Percentiles rank a stretch among this genome's conserved stretches.
These are phyloP conservation scores for Boletus edulis DNA, from an alignment of 768 basidiomycete species.

Conservation along the genomic window DNA sequence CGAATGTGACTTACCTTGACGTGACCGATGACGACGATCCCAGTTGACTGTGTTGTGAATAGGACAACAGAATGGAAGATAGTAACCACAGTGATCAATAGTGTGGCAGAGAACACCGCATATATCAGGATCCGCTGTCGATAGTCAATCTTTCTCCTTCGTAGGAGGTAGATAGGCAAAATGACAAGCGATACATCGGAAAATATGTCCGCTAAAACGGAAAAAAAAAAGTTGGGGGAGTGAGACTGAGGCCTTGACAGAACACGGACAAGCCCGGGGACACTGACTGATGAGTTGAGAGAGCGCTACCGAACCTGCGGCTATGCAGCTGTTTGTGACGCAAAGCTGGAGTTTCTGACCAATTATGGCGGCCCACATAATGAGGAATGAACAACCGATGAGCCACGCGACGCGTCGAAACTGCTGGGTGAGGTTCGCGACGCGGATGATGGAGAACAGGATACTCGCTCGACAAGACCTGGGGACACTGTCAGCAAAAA, in stretches of 20 bases:
- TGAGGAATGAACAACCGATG: constrained; percentile 15
- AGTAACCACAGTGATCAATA: constrained; percentile 18
- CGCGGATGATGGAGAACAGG: constrained; percentile 23
- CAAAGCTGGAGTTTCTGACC: constrained; percentile 16
- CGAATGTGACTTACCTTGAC: constrained; percentile 18
- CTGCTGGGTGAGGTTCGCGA: constrained; percentile 8
- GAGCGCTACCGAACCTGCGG: constrained; percentile 8
- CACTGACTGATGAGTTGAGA: constrained; percentile 23
- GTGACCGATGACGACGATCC: constrained; percentile 21
- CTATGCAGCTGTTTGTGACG: not conserved
- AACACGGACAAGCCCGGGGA: not conserved
- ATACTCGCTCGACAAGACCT: constrained; percentile 28
- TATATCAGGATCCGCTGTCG: constrained; percentile 18
- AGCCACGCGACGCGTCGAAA: constrained; percentile 2
- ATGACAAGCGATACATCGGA: constrained; percentile 20
- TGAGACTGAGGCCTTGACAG: no score
- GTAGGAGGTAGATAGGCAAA: constrained; percentile 16
- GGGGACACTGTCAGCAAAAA: not conserved
- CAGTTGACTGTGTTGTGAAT: not conserved
- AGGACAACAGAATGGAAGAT: constrained; percentile 19
- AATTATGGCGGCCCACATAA: constrained; percentile 25
- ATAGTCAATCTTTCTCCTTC: constrained; percentile 1
- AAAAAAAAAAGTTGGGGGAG: no score
- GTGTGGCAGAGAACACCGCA: constrained; percentile 20
- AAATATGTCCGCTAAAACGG: constrained; percentile 16